These are phyloP conservation scores for Tuber calosporum DNA, from an alignment of 495 filamentous ascomycete genomes.

Conservation along the genomic window DNA sequence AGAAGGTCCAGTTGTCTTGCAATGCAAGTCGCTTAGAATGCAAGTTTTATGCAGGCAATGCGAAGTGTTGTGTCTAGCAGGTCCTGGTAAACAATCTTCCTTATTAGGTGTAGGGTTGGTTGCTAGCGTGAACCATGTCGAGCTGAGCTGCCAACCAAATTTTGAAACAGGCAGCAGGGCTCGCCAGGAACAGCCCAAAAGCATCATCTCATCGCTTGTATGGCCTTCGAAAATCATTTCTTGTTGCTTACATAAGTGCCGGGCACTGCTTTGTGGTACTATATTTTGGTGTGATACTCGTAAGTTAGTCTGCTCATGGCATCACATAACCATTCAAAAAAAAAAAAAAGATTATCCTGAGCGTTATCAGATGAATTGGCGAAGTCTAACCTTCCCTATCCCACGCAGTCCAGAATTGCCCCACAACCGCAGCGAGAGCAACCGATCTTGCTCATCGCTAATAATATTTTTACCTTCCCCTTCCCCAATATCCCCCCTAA, in stretches of 20 bases:
- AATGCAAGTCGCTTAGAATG: not conserved
- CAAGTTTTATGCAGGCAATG: constrained; percentile 22
- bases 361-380: not conserved
- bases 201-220: not conserved
- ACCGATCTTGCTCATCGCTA: constrained; percentile 26
- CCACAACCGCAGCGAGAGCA: too few relatives aligned
- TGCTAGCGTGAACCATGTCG: not conserved
- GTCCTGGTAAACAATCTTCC: constrained; percentile 37
- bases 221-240: not conserved
- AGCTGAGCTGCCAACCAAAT: not conserved
- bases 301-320: too few relatives aligned
- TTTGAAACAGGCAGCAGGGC: not conserved
- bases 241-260: not conserved
- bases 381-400: constrained; percentile 8
- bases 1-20: not conserved
- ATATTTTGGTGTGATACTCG: too few relatives aligned
- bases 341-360: not conserved
- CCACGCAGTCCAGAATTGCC: constrained; percentile 28
- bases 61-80: constrained; percentile 23
- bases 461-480: constrained; percentile 13
- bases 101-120: constrained; percentile 7
- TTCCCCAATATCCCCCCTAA: constrained; percentile 26
- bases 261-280: too few relatives aligned
- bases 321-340: not conserved
- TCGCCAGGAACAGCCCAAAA: not conserved